Evolutionary conservation across 106 monocot genomes (phyloP).

Genomic region (Triglochin maritima): DNA sequence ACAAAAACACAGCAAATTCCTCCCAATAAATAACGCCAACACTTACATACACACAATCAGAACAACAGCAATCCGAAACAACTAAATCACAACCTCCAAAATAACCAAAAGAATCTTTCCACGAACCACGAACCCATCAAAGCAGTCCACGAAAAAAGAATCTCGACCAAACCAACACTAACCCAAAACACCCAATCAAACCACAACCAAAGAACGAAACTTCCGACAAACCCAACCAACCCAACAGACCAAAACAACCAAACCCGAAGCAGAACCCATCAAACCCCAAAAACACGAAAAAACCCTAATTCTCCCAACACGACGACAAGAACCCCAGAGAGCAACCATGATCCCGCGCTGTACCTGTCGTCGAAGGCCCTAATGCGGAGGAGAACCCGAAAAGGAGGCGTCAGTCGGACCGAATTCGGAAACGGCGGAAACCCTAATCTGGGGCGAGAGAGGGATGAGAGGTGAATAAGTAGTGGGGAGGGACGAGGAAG

Average conservation of each 20-base stretch:
- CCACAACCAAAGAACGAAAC: background rate
- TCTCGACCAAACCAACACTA: background rate
- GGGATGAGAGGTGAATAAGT: constrained; percentile 7
- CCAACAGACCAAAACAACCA: background rate
- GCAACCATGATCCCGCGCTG: background rate
- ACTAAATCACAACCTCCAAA: background rate
- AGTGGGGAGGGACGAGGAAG: constrained; percentile 2
- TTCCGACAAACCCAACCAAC: background rate
- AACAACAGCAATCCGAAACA: background rate
- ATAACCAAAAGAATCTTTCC: constrained; percentile 1
- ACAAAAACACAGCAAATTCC: background rate
- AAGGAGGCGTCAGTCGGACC: background rate
- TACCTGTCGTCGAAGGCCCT: background rate
- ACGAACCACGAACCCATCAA: background rate
- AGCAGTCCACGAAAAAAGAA: constrained; percentile 4
- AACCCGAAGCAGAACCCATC: background rate
- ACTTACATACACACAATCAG: background rate
- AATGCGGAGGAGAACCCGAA: background rate
- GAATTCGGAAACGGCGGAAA: constrained; percentile 7
- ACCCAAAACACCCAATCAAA: background rate
- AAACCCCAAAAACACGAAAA: background rate
- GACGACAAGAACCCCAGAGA: background rate
- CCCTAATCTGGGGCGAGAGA: constrained; percentile 13
- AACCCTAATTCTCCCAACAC: background rate
- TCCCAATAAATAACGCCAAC: background rate